These are phyloP conservation scores for Ceratobasidium sp. DNA, from an alignment of 1,284 basidiomycete species.

Conservation along the genomic window DNA sequence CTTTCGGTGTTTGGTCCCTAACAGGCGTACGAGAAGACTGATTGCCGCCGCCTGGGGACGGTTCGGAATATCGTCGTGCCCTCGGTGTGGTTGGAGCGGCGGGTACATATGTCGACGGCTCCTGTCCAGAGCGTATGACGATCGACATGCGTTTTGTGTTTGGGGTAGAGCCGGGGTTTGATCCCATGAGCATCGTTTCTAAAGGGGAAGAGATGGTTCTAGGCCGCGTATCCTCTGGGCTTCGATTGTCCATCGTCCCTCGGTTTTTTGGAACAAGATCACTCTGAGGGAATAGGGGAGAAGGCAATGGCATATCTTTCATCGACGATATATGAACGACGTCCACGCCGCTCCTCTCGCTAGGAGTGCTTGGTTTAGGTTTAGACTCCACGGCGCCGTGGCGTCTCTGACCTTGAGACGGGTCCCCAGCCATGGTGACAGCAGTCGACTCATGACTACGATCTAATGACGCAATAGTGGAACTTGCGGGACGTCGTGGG, in stretches of 20 bases:
- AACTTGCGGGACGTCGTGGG: not conserved
- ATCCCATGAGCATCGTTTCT: slow-evolving; percentile 39
- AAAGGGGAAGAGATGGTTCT: slow-evolving; percentile 32
- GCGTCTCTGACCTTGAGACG: not conserved
- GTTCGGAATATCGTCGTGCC: slow-evolving; percentile 24
- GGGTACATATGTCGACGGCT: slow-evolving; percentile 10
- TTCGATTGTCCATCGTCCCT: not conserved
- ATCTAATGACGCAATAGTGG: not conserved
- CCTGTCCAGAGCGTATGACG: not conserved
- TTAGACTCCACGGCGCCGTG: slow-evolving; percentile 8
- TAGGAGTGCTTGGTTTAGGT: not conserved
- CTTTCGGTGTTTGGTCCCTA: not conserved
- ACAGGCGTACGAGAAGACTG: not conserved
- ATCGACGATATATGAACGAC: slow-evolving; percentile 23
- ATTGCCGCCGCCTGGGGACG: slow-evolving; percentile 21
- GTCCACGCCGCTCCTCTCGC: not conserved
- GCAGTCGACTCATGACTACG: not conserved
- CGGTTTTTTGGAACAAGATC: not conserved
- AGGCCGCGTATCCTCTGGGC: not conserved
- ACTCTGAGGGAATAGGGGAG: slow-evolving; percentile 8
- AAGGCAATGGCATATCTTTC: slow-evolving; percentile 20
- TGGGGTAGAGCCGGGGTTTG: slow-evolving; percentile 5
- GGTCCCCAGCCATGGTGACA: not conserved
- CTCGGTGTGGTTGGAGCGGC: not conserved
- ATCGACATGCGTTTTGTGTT: slow-evolving; percentile 6